Conservation (phyloP, 306 rosid species). For the Prunus davidiana region DNA sequence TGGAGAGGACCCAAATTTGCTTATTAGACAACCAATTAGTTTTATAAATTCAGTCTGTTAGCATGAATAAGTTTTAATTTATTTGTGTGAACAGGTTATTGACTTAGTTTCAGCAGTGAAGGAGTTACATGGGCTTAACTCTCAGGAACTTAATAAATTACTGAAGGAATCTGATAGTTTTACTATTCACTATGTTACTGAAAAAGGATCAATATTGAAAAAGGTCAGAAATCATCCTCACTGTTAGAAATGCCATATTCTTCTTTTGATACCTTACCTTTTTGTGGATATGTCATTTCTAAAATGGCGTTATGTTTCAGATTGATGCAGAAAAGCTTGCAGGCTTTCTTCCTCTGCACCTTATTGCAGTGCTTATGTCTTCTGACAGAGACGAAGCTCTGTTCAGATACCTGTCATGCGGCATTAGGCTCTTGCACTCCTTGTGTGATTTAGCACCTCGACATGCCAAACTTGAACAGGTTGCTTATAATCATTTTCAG, state of each 20-base stretch:
- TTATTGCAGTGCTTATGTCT: slow-evolving; percentile 56
- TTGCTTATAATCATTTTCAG: slow-evolving; percentile 22
- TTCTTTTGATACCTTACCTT: slow-evolving; percentile 17
- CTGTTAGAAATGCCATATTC: slow-evolving; percentile 13
- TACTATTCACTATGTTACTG: slow-evolving; percentile 51
- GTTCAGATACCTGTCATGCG: slow-evolving; percentile 64
- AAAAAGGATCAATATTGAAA: slow-evolving; percentile 33
- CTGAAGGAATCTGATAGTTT: slow-evolving; percentile 76
- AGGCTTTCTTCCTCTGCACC: slow-evolving; percentile 79
- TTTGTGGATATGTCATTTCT: slow-evolving; percentile 20
- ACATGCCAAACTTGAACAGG: slow-evolving; percentile 86
- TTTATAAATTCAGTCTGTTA: neutral
- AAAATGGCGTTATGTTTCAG: slow-evolving; percentile 40
- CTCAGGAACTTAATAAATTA: slow-evolving; percentile 62
- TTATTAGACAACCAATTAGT: neutral
- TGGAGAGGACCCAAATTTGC: neutral
- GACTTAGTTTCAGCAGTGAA: slow-evolving; percentile 59
- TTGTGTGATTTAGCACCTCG: slow-evolving; percentile 87
- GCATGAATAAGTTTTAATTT: slow-evolving; percentile 24
- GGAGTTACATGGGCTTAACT: slow-evolving; percentile 62
- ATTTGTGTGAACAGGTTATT: slow-evolving; percentile 54
- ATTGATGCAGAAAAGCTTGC: slow-evolving; percentile 85
- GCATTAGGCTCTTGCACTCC: slow-evolving; percentile 82
- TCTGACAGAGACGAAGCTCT: slow-evolving; percentile 53
- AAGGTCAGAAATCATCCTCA: slow-evolving; percentile 45